Evolutionary conservation across 23 red algal species (phyloP).

Genomic region (Agarophyton chilense): DNA sequence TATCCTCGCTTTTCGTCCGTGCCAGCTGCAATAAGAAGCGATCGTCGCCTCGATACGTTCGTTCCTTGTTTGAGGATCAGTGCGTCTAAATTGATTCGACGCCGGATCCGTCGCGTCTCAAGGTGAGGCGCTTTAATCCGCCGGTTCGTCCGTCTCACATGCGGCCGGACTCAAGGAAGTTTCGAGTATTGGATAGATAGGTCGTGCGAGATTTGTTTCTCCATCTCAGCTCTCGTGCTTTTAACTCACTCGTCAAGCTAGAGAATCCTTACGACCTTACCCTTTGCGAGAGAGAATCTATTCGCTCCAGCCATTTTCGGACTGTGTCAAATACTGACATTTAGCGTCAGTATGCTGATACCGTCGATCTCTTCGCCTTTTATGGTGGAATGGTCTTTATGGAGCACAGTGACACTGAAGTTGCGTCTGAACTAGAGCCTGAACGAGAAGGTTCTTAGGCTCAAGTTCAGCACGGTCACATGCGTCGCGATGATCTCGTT

Average conservation of each 20-base stretch:
- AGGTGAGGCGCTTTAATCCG: background rate
- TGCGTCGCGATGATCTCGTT: background rate
- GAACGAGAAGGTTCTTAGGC: slow-evolving; percentile 40
- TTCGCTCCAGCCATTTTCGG: slow-evolving; percentile 29
- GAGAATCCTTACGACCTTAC: background rate
- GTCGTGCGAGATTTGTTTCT: slow-evolving; percentile 50
- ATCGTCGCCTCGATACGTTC: background rate
- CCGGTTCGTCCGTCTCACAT: slow-evolving; percentile 24
- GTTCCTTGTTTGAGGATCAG: background rate
- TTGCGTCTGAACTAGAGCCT: slow-evolving; percentile 12
- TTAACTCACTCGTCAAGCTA: slow-evolving; percentile 3
- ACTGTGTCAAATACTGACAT: slow-evolving; percentile 20
- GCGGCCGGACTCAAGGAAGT: slow-evolving; percentile 56
- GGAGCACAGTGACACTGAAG: slow-evolving; percentile 36
- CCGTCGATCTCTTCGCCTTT: background rate
- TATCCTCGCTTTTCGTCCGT: background rate
- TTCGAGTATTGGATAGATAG: background rate
- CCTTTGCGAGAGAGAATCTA: slow-evolving; percentile 10
- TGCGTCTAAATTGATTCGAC: background rate
- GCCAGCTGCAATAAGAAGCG: background rate
- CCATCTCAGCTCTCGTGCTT: slow-evolving; percentile 9
- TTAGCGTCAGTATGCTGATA: slow-evolving; percentile 17
- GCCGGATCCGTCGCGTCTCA: background rate
- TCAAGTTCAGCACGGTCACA: slow-evolving; percentile 33
- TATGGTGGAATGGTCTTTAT: background rate